Evolutionary conservation across 352 stramenopile genomes (phyloP).

Genomic region (Phytopythium ostracodes): DNA sequence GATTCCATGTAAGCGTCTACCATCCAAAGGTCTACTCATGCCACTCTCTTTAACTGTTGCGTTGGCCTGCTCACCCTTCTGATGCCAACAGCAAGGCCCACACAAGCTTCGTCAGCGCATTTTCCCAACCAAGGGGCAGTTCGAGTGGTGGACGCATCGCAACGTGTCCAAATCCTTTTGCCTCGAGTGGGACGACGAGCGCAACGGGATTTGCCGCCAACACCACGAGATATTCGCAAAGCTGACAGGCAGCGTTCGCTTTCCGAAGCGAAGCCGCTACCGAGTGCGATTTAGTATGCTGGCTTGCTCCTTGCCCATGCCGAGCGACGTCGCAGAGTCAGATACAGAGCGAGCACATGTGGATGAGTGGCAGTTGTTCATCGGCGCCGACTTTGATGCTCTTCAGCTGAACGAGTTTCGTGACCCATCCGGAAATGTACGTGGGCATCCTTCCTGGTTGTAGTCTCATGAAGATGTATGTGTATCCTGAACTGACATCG

Average conservation of each 20-base stretch:
- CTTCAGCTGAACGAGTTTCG: constrained; percentile 41
- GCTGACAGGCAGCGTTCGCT: constrained; percentile 31
- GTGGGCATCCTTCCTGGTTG: neutral
- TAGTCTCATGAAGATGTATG: too few relatives aligned
- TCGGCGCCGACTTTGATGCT: constrained; percentile 55
- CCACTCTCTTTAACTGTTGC: too few relatives aligned
- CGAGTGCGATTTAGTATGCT: constrained; percentile 23
- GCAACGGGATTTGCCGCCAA: constrained; percentile 19
- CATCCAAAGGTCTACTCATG: too few relatives aligned
- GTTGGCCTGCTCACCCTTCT: neutral
- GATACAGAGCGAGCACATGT: constrained; percentile 2
- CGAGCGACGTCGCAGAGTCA: neutral
- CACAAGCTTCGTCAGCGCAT: constrained; percentile 45
- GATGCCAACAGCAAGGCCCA: constrained; percentile 32
- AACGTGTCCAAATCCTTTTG: constrained; percentile 32
- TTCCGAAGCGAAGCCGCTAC: constrained; percentile 55
- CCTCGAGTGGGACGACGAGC: constrained; percentile 18
- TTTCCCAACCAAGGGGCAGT: constrained; percentile 50
- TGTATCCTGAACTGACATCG: neutral
- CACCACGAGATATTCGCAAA: constrained; percentile 14
- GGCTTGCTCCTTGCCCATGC: constrained; percentile 4
- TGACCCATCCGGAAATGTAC: constrained; percentile 39
- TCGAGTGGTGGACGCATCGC: constrained; percentile 63
- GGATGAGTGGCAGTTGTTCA: constrained; percentile 34
- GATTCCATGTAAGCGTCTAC: constrained; percentile 30